phyloP scores from a whole-genome alignment of 1,284 basidiomycete genomes.

The Cutaneotrichosporon dermatis region DNA sequence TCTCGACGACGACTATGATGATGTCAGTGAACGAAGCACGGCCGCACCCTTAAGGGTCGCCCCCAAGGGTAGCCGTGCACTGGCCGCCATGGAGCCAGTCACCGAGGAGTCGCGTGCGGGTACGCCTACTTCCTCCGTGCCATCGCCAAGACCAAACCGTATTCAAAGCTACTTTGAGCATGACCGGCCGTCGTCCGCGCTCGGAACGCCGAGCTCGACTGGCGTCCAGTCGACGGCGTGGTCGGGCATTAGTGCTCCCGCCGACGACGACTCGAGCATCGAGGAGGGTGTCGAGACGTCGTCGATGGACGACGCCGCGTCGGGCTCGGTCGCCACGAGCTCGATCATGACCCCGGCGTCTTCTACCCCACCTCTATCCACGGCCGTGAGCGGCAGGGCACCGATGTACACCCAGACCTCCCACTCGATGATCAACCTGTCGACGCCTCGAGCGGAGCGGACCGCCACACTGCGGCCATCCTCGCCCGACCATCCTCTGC shows the following conservation, averaged over 20 bases:
- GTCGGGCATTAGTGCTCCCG: too few species aligned
- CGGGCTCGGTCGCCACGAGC: constrained; percentile 9
- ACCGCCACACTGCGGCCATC: not conserved
- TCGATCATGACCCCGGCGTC: constrained; percentile 7
- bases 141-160: not conserved
- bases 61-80: not conserved
- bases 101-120: constrained; percentile 1
- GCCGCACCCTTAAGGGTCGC: not conserved
- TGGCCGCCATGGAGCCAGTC: not conserved
- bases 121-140: not conserved
- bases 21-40: too few species aligned
- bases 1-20: constrained; percentile 8
- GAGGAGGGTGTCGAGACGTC: not conserved
- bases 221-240: too few species aligned
- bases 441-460: not conserved
- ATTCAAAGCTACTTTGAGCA: not conserved
- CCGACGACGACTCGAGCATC: constrained; percentile 5
- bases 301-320: constrained; percentile 6
- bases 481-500: constrained; percentile 2
- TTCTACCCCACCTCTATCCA: not conserved
- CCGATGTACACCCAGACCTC: constrained; percentile 62
- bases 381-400: constrained; percentile 42
- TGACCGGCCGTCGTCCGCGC: not conserved
- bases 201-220: not conserved
- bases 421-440: constrained; percentile 56